These are phyloP conservation scores for Kodamaea ohmeri DNA, from an alignment of 1,139 yeast species.

Conservation along the genomic window DNA sequence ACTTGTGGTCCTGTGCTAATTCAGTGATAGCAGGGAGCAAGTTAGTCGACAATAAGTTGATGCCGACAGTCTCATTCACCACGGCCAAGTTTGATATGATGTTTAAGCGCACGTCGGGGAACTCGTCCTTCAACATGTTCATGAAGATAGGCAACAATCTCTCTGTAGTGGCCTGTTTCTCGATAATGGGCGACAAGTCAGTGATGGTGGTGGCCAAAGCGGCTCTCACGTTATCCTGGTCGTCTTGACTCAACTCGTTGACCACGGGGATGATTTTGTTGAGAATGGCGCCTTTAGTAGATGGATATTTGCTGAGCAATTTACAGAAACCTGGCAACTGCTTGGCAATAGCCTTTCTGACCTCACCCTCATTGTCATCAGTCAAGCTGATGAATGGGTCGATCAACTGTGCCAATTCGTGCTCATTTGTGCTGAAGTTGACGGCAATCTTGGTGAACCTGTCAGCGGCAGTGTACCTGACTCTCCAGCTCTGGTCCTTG, in stretches of 20 bases:
- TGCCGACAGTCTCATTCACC: constrained; percentile 93
- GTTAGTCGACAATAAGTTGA: constrained; percentile 79
- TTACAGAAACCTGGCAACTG: constrained; percentile 81
- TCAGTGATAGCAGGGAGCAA: constrained; percentile 95
- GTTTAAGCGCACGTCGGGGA: constrained; percentile 92
- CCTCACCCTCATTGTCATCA: constrained; percentile 96
- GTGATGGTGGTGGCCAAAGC: constrained; percentile 89
- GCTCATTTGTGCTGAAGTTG: constrained; percentile 56
- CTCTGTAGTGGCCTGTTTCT: constrained; percentile 81
- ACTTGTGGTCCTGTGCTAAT: constrained; percentile 91
- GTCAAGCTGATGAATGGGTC: constrained; percentile 73
- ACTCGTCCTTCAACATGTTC: constrained; percentile 94
- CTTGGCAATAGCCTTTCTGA: constrained; percentile 88
- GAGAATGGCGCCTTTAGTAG: constrained; percentile 54
- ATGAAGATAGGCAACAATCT: constrained; percentile 83
- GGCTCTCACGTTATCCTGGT: constrained; percentile 89
- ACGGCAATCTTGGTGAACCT: constrained; percentile 73
- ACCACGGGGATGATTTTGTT: constrained; percentile 80
- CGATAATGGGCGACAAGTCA: constrained; percentile 80
- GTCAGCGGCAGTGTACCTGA: constrained; percentile 96
- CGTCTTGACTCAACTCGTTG: constrained; percentile 81
- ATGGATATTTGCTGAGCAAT: constrained; percentile 43
- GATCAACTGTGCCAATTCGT: constrained; percentile 54
- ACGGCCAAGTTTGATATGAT: constrained; percentile 88
- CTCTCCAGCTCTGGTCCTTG: constrained; percentile 95